Evolutionary conservation across 225 moss, liverwort and hornwort species (phyloP).

Genomic region (Physcomitrium patens): DNA sequence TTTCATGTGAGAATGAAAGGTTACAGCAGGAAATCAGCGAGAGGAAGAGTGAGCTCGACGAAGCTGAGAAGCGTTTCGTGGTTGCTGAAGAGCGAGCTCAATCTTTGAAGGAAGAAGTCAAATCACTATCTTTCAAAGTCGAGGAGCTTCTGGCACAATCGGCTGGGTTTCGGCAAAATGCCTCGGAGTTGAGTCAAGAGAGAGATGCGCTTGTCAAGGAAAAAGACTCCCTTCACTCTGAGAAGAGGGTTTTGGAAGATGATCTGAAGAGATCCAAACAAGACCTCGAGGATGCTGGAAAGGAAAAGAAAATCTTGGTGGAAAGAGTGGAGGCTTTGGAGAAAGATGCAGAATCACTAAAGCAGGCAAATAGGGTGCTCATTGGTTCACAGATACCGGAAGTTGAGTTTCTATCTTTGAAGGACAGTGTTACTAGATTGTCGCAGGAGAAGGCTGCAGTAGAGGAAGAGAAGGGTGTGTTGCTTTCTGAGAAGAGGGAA

Average conservation of each 20-base stretch:
- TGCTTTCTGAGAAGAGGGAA: constrained; percentile 36
- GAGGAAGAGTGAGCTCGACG: constrained; percentile 37
- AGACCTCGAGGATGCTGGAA: constrained; percentile 37
- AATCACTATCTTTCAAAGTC: constrained; percentile 3
- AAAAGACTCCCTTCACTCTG: constrained; percentile 30
- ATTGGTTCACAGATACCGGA: constrained; percentile 44
- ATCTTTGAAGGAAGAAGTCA: constrained; percentile 35
- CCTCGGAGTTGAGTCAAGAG: constrained; percentile 21
- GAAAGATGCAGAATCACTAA: constrained; percentile 38
- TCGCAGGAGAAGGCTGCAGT: constrained; percentile 30
- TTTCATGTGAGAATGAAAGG: constrained; percentile 34
- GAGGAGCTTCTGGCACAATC: constrained; percentile 32
- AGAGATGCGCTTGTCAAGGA: constrained; percentile 31
- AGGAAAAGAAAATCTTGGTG: constrained; percentile 21
- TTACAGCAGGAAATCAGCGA: constrained; percentile 34
- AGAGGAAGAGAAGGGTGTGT: constrained; percentile 30
- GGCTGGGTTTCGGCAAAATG: constrained; percentile 22
- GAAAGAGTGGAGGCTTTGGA: constrained; percentile 30
- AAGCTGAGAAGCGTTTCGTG: constrained; percentile 23
- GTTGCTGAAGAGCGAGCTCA: constrained; percentile 26
- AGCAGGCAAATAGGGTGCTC: constrained; percentile 30
- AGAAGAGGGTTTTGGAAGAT: constrained; percentile 41
- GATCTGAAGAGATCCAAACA: constrained; percentile 29
- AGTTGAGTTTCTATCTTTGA: constrained; percentile 43
- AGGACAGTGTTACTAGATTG: constrained; percentile 35